phyloP scores from a whole-genome alignment of 2,329 filamentous ascomycete genomes.

The Diaporthe ampelina region DNA sequence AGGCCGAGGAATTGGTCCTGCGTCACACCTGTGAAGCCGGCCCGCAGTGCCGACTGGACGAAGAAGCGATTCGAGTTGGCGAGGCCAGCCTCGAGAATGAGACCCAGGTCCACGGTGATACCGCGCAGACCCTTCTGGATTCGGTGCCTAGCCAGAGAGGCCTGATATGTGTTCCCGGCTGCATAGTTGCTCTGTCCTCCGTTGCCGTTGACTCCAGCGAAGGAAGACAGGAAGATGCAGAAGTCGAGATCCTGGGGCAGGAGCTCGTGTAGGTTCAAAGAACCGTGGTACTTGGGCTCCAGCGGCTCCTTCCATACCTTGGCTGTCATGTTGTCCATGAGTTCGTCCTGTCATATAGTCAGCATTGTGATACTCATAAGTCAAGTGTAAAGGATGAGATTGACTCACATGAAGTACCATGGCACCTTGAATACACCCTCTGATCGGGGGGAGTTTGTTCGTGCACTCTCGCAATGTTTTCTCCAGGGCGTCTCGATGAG shows the following conservation, averaged over 20 bases:
- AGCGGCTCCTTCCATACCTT: constrained; percentile 4
- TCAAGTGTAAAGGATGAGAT: too few relatives aligned
- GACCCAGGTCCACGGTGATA: constrained; percentile 43
- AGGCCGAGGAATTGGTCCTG: constrained; percentile 32
- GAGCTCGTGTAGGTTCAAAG: constrained; percentile 7
- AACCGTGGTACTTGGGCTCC: constrained; percentile 6
- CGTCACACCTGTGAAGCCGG: constrained; percentile 28
- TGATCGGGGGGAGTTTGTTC: not conserved
- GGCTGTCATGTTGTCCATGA: constrained; percentile 14
- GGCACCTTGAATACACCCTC: constrained; percentile 18
- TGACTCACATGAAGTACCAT: constrained; percentile 23
- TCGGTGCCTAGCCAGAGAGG: constrained; percentile 44
- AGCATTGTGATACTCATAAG: not conserved
- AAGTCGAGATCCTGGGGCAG: constrained; percentile 33
- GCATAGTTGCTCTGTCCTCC: constrained; percentile 36
- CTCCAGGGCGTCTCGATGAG: constrained; percentile 26
- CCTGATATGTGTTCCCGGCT: constrained; percentile 40
- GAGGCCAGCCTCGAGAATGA: constrained; percentile 33
- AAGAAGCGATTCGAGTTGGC: constrained; percentile 47
- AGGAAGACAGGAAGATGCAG: constrained; percentile 36
- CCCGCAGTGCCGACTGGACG: constrained; percentile 42
- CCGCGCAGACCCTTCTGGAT: constrained; percentile 44
- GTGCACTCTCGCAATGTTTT: not conserved
- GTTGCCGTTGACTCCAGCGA: constrained; percentile 33
- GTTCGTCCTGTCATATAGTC: not conserved